Conservation (phyloP, 768 basidiomycete species). For the Pulveroboletus sp. region DNA sequence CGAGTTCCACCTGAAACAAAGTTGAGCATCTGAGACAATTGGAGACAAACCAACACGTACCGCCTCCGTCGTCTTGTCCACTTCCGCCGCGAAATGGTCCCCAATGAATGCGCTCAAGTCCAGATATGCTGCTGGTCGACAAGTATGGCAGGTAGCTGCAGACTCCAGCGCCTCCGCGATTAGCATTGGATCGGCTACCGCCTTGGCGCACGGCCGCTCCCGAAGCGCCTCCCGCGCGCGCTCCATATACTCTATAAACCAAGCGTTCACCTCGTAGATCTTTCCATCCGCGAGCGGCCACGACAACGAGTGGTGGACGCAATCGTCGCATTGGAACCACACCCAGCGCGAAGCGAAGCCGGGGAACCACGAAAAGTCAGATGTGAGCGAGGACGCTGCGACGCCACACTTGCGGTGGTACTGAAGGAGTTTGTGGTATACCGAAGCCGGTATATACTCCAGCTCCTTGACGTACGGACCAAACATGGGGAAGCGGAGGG, state of each 20-base stretch:
- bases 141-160: conserved; percentile 25
- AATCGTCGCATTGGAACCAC: conserved; percentile 37
- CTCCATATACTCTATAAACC: conserved; percentile 35
- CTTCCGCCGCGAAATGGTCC: conserved; percentile 27
- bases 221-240: conserved; percentile 27
- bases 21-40: conserved; percentile 8
- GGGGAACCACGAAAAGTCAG: conserved; percentile 35
- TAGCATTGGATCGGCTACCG: conserved; percentile 27
- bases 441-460: conserved; percentile 34
- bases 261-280: conserved; percentile 33
- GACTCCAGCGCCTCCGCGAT: conserved; percentile 29
- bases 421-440: conserved; percentile 34
- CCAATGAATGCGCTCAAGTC: conserved; percentile 31
- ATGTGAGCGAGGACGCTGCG: conserved; percentile 28
- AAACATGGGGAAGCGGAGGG: conserved; percentile 34
- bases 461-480: conserved; percentile 35
- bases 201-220: conserved; percentile 30
- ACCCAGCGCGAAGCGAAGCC: conserved; percentile 34
- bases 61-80: conserved; percentile 27
- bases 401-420: conserved; percentile 34
- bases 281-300: conserved; percentile 33
- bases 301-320: conserved; percentile 30
- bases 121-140: conserved; percentile 28
- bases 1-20: conserved; percentile 27
- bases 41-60: conserved; percentile 14